Conservation (phyloP, 805 yeast genomes). For the Cyberlindnera suaveolens region DNA sequence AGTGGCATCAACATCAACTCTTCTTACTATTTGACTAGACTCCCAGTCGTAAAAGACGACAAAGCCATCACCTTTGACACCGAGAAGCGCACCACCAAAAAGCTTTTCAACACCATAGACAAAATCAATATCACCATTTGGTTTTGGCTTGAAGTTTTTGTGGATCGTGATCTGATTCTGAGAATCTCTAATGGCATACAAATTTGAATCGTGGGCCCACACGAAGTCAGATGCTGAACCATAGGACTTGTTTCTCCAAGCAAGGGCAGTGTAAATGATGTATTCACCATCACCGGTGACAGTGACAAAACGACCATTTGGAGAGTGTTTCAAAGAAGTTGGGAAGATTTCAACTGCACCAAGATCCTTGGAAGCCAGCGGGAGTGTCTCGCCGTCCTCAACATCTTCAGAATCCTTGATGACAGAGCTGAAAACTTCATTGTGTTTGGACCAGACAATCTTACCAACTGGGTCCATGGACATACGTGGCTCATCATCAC, state of each 20-base stretch:
- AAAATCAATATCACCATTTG: slow-evolving; percentile 56
- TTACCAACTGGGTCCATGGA: slow-evolving; percentile 94
- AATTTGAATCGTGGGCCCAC: slow-evolving; percentile 90
- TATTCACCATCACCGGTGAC: slow-evolving; percentile 98
- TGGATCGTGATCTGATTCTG: slow-evolving; percentile 59
- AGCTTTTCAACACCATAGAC: slow-evolving; percentile 72
- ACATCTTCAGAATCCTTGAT: slow-evolving; percentile 63
- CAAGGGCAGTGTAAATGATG: slow-evolving; percentile 90
- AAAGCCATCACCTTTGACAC: slow-evolving; percentile 78
- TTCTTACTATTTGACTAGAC: slow-evolving; percentile 71
- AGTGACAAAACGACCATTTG: slow-evolving; percentile 95
- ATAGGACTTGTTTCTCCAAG: slow-evolving; percentile 95
- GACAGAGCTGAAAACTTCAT: slow-evolving; percentile 77
- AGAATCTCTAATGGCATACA: slow-evolving; percentile 77
- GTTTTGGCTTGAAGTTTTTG: slow-evolving; percentile 80
- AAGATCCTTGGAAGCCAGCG: slow-evolving; percentile 79
- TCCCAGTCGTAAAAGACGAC: slow-evolving; percentile 94
- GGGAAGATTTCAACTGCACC: slow-evolving; percentile 96
- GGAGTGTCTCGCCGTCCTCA: slow-evolving; percentile 76
- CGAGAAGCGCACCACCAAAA: slow-evolving; percentile 84
- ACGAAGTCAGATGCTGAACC: slow-evolving; percentile 88
- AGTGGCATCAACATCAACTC: slow-evolving; percentile 78
- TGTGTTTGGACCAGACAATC: slow-evolving; percentile 81
- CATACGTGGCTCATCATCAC: slow-evolving; percentile 89
- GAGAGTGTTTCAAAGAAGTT: slow-evolving; percentile 80